These are phyloP conservation scores for Candida smagusa DNA, from an alignment of 1,139 yeast species.

Conservation along the genomic window DNA sequence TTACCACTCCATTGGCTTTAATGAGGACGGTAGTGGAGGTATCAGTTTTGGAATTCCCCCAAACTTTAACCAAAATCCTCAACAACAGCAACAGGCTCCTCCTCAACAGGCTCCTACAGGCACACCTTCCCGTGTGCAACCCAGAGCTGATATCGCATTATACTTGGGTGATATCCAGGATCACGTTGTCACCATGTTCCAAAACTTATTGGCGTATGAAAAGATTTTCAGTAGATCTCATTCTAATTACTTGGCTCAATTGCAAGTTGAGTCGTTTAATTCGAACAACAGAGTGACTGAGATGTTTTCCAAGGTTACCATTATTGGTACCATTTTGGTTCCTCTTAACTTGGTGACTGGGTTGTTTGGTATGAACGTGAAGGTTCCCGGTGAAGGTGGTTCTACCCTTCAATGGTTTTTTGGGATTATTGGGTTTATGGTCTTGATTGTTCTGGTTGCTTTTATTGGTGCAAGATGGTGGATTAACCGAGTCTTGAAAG, in stretches of 20 bases:
- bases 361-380: constrained; percentile 93
- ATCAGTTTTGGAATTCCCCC: constrained; percentile 23
- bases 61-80: constrained; percentile 12
- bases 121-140: constrained; percentile 43
- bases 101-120: constrained; percentile 2
- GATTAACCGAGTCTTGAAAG: constrained; percentile 24
- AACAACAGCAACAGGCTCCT: constrained; percentile 12
- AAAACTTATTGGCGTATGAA: constrained; percentile 83
- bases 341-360: constrained; percentile 92
- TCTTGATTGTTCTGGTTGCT: constrained; percentile 26
- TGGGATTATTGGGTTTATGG: constrained; percentile 38
- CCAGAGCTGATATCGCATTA: constrained; percentile 79
- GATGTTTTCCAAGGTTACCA: constrained; percentile 83
- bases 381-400: constrained; percentile 68
- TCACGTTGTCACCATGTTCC: constrained; percentile 95
- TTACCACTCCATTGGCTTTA: constrained; percentile 11
- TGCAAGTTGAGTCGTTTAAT: constrained; percentile 87
- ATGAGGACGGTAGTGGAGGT: constrained; percentile 15
- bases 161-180: constrained; percentile 97
- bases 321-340: constrained; percentile 85
- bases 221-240: constrained; percentile 91
- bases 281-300: constrained; percentile 82
- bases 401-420: constrained; percentile 38
- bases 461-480: constrained; percentile 35
- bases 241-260: constrained; percentile 86